phyloP scores from a whole-genome alignment of 148 eudicot genomes.

The Chenopodium formosanum region DNA sequence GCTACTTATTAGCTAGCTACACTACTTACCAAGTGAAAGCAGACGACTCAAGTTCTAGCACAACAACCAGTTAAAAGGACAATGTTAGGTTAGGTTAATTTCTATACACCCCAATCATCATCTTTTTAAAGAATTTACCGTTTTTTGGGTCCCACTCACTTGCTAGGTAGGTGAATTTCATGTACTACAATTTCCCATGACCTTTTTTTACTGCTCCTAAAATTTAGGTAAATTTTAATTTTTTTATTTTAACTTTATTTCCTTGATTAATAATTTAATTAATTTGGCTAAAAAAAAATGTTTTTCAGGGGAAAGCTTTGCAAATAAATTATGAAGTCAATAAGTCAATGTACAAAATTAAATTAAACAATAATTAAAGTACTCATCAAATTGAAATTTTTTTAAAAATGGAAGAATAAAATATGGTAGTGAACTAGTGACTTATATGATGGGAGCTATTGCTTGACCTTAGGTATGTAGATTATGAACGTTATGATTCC shows the following conservation, averaged over 20 bases:
- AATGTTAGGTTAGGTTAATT: constrained; percentile 8
- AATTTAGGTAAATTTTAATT: background rate
- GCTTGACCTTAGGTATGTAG: constrained; percentile 13
- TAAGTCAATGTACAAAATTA: background rate
- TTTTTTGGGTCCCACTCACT: constrained; percentile 6
- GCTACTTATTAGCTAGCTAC: background rate
- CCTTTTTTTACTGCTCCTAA: constrained; percentile 9
- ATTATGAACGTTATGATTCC: constrained; percentile 16
- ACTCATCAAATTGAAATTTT: background rate
- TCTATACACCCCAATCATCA: background rate
- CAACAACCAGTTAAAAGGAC: constrained; percentile 15
- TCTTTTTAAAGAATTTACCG: background rate
- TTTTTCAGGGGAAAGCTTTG: no score
- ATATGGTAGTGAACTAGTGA: constrained; percentile 11
- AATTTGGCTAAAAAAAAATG: no score
- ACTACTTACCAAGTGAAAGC: constrained; percentile 11
- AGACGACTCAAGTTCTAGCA: background rate
- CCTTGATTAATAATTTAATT: no score
- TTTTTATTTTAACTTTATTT: background rate
- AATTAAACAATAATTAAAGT: no score
- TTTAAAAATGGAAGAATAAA: background rate
- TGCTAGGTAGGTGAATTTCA: constrained; percentile 17
- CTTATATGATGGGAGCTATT: constrained; percentile 25
- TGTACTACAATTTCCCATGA: constrained; percentile 34
- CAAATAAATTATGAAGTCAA: background rate